phyloP scores from a whole-genome alignment of 2,329 filamentous ascomycete species.

The Nectriaceae sp. region DNA sequence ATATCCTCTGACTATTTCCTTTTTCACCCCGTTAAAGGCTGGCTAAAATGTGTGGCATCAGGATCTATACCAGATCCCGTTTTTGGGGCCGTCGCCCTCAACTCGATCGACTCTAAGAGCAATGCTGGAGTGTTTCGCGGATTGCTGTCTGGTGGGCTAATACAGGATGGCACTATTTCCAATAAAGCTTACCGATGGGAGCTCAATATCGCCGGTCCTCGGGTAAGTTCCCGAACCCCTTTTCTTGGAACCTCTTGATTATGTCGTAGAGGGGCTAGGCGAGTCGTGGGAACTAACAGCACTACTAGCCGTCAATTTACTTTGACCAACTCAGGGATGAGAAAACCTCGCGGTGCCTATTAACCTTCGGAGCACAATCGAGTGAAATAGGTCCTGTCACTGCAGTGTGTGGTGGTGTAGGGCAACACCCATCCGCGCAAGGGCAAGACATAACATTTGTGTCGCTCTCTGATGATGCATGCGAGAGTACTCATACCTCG shows the following conservation, averaged over 20 bases:
- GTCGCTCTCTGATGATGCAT: slow-evolving; percentile 37
- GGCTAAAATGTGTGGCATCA: slow-evolving; percentile 43
- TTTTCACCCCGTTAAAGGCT: slow-evolving; percentile 50
- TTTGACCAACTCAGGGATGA: slow-evolving; percentile 21
- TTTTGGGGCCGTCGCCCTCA: slow-evolving; percentile 47
- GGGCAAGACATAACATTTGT: slow-evolving; percentile 31
- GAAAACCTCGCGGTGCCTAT: slow-evolving; percentile 15
- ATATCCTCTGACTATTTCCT: slow-evolving; percentile 56
- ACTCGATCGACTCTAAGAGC: slow-evolving; percentile 19
- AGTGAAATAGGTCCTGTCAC: slow-evolving; percentile 21
- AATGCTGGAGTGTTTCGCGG: slow-evolving; percentile 50
- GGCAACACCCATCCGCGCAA: slow-evolving; percentile 26
- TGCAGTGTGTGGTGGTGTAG: slow-evolving; percentile 37
- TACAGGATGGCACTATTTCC: slow-evolving; percentile 61
- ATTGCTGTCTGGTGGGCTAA: slow-evolving; percentile 72
- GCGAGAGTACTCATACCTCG: slow-evolving; percentile 8
- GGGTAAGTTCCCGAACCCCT: slow-evolving; percentile 42
- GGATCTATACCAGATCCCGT: slow-evolving; percentile 37
- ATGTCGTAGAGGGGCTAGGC: too few species aligned
- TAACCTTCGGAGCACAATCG: slow-evolving; percentile 35
- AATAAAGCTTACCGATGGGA: slow-evolving; percentile 67
- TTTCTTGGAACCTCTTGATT: too few species aligned
- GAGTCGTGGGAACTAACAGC: too few species aligned
- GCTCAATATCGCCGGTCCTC: slow-evolving; percentile 42
- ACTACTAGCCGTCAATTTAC: slow-evolving; percentile 26